These are phyloP conservation scores for Metschnikowia borealis DNA, from an alignment of 805 yeast genomes.

Conservation along the genomic window DNA sequence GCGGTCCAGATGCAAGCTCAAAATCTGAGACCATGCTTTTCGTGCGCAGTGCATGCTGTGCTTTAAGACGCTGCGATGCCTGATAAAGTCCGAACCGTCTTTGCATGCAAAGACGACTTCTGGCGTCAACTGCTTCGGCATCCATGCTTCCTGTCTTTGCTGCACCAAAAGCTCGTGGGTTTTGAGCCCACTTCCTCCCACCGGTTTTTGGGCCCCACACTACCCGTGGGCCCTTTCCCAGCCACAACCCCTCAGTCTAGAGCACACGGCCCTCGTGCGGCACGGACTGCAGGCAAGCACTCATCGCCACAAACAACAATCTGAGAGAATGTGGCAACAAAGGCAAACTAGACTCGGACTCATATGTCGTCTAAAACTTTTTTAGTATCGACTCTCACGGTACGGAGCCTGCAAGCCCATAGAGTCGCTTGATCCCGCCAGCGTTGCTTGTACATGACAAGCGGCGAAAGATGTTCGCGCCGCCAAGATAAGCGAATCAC, in stretches of 20 bases:
- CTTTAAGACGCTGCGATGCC: slow-evolving; percentile 1
- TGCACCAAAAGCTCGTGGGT: too few relatives aligned
- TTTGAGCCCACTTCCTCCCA: not conserved
- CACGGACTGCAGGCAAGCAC: not conserved
- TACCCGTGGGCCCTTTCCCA: not conserved
- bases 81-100: not conserved
- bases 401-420: not conserved
- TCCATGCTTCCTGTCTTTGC: too few relatives aligned
- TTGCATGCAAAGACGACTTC: not conserved
- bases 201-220: not conserved
- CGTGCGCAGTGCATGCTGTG: slow-evolving; percentile 6
- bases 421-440: not conserved
- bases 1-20: slow-evolving; percentile 2
- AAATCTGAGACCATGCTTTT: slow-evolving; percentile 3
- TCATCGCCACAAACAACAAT: not conserved
- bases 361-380: too few relatives aligned
- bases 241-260: not conserved
- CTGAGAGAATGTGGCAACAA: not conserved
- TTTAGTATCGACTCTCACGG: too few relatives aligned
- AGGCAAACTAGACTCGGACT: not conserved
- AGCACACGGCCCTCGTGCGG: not conserved
- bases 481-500: slow-evolving; percentile 5
- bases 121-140: not conserved
- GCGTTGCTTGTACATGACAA: not conserved
- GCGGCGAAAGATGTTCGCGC: slow-evolving; percentile 5